Evolutionary conservation across 208 protist species (phyloP).

Genomic region (Trypanosoma grayi): DNA sequence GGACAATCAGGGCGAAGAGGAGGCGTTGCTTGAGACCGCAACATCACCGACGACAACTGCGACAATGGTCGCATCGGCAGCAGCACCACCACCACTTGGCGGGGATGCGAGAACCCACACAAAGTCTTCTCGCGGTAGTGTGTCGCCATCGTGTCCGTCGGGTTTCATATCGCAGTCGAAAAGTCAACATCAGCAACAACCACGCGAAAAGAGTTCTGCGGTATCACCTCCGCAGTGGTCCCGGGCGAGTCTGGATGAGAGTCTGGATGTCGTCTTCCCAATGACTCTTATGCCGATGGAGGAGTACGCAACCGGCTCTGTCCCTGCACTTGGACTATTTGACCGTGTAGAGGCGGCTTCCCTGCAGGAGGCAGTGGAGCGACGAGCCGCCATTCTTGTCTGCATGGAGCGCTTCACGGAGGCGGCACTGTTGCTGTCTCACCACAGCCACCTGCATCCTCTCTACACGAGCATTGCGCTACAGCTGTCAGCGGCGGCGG

Average conservation of each 20-base stretch:
- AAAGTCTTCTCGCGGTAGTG: too few relatives aligned
- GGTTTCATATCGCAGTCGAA: not conserved
- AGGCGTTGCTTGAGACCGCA: constrained; percentile 7
- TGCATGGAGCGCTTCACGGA: constrained; percentile 45
- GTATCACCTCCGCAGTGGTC: constrained; percentile 5
- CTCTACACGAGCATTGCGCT: constrained; percentile 65
- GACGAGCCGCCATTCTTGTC: constrained; percentile 67
- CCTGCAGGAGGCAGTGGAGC: constrained; percentile 74
- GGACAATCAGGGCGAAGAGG: constrained; percentile 8
- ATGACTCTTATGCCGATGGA: not conserved
- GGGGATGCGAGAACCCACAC: too few relatives aligned
- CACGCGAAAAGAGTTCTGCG: not conserved
- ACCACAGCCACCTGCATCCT: constrained; percentile 41
- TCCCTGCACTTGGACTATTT: constrained; percentile 4
- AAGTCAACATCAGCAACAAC: not conserved
- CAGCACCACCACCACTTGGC: not conserved
- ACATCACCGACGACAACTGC: too few relatives aligned
- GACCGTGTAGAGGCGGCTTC: constrained; percentile 54
- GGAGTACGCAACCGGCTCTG: not conserved
- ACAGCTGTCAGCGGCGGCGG: constrained; percentile 44
- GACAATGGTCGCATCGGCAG: too few relatives aligned
- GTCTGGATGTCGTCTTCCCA: not conserved
- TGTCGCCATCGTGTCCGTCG: too few relatives aligned
- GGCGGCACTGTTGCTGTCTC: constrained; percentile 52
- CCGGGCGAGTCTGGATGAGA: not conserved